Percentiles rank a stretch among this genome's conserved stretches.
These are phyloP conservation scores for Neltuma alba DNA, from an alignment of 306 rosid species.

Conservation along the genomic window DNA sequence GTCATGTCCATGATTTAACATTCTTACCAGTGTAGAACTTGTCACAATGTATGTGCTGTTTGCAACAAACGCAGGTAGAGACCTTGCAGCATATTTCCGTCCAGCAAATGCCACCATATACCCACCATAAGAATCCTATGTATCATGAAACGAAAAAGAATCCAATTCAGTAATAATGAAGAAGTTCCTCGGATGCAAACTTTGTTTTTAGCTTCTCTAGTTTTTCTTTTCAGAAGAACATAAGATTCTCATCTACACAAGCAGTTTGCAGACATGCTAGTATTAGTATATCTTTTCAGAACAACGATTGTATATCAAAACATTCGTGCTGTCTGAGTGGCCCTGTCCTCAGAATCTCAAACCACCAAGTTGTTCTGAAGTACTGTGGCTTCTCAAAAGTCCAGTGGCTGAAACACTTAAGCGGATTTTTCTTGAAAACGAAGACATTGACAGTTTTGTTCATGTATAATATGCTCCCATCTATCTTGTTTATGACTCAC, in stretches of 20 bases:
- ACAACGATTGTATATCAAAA: not conserved
- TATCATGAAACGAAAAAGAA: not conserved
- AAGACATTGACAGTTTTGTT: slow-evolving; percentile 16
- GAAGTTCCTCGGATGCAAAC: slow-evolving; percentile 11
- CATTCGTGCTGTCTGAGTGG: not conserved
- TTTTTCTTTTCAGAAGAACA: not conserved
- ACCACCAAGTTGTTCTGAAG: slow-evolving; percentile 2
- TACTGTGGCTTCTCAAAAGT: slow-evolving; percentile 8
- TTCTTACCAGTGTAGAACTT: slow-evolving; percentile 70
- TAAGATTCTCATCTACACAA: slow-evolving; percentile 4
- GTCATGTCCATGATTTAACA: not conserved
- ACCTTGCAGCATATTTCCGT: slow-evolving; percentile 68
- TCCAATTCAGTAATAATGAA: not conserved
- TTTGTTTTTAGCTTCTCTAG: not conserved
- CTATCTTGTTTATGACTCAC: too few species aligned
- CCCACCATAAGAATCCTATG: slow-evolving; percentile 65
- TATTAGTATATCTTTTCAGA: slow-evolving; percentile 1
- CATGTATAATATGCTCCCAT: not conserved
- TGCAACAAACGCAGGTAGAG: slow-evolving; percentile 68
- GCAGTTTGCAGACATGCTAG: slow-evolving; percentile 9
- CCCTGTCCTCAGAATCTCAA: slow-evolving; percentile 17
- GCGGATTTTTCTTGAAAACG: not conserved
- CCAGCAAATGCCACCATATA: slow-evolving; percentile 82
- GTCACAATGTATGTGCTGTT: slow-evolving; percentile 59
- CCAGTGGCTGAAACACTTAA: not conserved